Percentiles rank a stretch among this genome's conserved stretches.
Conservation (phyloP, 2,329 filamentous ascomycete species). For the Monosporascus sp. region DNA sequence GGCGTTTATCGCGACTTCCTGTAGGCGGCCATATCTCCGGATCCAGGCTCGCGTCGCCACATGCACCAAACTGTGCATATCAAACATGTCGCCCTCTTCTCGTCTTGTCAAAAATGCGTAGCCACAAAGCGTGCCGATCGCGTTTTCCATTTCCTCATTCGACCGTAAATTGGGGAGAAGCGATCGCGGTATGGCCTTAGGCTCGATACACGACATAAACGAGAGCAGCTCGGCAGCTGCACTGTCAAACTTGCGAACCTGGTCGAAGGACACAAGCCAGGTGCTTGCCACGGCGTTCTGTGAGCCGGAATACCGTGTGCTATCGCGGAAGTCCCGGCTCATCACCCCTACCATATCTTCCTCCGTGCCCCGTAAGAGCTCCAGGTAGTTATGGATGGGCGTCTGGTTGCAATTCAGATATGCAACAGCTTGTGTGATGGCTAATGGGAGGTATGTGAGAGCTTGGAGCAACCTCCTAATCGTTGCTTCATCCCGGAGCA, state of each 20-base stretch:
- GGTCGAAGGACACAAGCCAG: conserved; percentile 35
- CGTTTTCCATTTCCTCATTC: conserved; percentile 10
- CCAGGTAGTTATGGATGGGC: conserved; percentile 27
- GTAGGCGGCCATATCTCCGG: conserved; percentile 3
- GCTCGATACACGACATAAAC: conserved; percentile 35
- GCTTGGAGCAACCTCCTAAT: conserved; percentile 18
- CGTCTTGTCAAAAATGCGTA: conserved; percentile 25
- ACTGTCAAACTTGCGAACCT: conserved; percentile 23
- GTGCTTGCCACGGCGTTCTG: conserved; percentile 33
- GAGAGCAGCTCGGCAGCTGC: conserved; percentile 31
- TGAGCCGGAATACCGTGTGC: conserved; percentile 22
- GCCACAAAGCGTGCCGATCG: conserved; percentile 23
- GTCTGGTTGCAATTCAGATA: conserved; percentile 29
- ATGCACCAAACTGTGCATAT: conserved; percentile 32
- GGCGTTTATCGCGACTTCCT: background rate
- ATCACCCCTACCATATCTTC: conserved; percentile 26
- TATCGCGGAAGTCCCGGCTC: conserved; percentile 29
- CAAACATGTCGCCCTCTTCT: conserved; percentile 15
- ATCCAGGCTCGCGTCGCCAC: conserved; percentile 24
- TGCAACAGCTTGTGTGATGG: conserved; percentile 33
- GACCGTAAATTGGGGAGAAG: conserved; percentile 19
- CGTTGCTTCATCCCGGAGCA: conserved; percentile 5
- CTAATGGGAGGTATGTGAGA: conserved; percentile 33
- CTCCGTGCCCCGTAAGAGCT: conserved; percentile 25
- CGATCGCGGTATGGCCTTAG: conserved; percentile 31